Evolutionary conservation across 176 grass and related monocot species (phyloP).

Genomic region (Zea mays): DNA sequence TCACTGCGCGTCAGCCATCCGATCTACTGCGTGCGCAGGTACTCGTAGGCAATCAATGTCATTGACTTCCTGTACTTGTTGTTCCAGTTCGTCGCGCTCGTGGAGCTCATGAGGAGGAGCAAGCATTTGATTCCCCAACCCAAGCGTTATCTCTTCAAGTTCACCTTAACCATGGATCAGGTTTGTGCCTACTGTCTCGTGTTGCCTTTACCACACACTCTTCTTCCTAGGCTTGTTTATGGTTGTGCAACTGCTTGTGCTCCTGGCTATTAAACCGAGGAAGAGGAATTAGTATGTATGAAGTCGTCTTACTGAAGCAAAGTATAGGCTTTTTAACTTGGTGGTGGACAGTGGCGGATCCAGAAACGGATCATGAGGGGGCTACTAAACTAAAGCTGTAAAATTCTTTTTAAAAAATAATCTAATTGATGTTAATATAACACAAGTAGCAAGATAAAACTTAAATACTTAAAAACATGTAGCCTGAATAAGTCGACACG

Average conservation of each 20-base stretch:
- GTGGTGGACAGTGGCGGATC: too few species aligned
- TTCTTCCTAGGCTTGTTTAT: slow-evolving; percentile 38
- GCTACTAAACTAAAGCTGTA: too few species aligned
- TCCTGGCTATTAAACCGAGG: slow-evolving; percentile 19
- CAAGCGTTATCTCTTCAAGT: slow-evolving; percentile 64
- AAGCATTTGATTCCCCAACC: slow-evolving; percentile 64
- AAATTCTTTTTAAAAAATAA: too few species aligned
- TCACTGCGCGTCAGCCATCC: background rate
- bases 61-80: slow-evolving; percentile 80
- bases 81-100: slow-evolving; percentile 58
- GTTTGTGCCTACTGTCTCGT: slow-evolving; percentile 35
- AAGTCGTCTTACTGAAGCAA: slow-evolving; percentile 39
- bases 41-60: slow-evolving; percentile 82
- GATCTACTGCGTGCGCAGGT: slow-evolving; percentile 45
- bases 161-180: slow-evolving; percentile 97
- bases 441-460: too few species aligned
- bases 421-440: too few species aligned
- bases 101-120: slow-evolving; percentile 44
- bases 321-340: slow-evolving; percentile 34
- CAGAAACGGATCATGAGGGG: too few species aligned
- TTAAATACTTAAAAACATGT: too few species aligned
- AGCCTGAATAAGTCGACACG: too few species aligned
- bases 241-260: slow-evolving; percentile 35
- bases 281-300: slow-evolving; percentile 10
- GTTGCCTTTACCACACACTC: background rate